Base-by-base conservation (phyloP, 768 basidiomycete species). In the Xanthoconium stramineum region DNA sequence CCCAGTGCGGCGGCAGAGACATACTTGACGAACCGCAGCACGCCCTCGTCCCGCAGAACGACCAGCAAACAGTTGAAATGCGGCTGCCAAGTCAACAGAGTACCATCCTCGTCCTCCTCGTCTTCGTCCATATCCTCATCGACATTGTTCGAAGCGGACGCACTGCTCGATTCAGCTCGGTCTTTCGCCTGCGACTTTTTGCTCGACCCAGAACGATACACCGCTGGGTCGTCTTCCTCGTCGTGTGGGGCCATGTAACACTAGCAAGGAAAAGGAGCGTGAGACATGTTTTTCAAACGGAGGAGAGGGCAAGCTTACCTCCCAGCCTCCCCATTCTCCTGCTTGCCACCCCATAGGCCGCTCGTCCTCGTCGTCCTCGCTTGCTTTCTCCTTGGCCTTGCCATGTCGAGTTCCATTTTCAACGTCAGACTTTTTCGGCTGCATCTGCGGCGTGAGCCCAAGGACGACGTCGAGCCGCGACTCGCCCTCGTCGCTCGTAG, bases 201-300 rank as follows among this genome's bases (percentile, higher is more conserved):
- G 66, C 79, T 78, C 39, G 75, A 72, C 17, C 78, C 77, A 20
- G 84, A 80, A 30, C 93, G 88, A 70, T 96, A 98, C 15, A 97
- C 88, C 2, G 95, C 93, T 14, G 94, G 94, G 70, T 98, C 95
- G 60, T 96, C 94, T 65, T 93, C 92, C 62, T 91, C 94, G 59
- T 95, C 88, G 60, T 96, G 93, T 40, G 92, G 91, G 2, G 94
- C 90, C 83, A 97, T 89, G 71, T 98, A 98, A 67, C 94, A 94
- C 88, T 93, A 59, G 50, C 20, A 14, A 53, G 0, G 13, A 9
- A 44, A 32, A 50, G 36, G 30, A 39, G 35, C 32, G 57, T 56
- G 19, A 37, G 45, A 9, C 24, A 10, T 11, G 12, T 14, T 28
- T 37, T 28, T 12, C 43, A 14, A 38, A 28, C 3, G 4, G 30